Evolutionary conservation across 2,329 filamentous ascomycete genomes (phyloP), one percentile per base, ranked within the genome.

Genomic region (Scopulariopsis brevicaulis): DNA sequence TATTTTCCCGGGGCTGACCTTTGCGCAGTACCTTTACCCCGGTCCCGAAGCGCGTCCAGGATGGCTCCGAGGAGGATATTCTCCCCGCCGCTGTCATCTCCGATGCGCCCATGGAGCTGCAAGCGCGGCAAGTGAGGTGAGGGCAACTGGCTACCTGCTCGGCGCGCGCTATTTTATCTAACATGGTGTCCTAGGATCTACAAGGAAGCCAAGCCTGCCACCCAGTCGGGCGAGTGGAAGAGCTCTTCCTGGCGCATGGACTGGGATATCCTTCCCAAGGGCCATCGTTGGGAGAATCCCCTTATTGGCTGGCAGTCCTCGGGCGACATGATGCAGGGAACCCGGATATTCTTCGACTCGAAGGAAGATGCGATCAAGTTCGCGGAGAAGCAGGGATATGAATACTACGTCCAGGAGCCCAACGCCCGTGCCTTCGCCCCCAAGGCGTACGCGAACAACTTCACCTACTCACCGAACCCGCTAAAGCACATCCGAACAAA

Each of bases 301-400:
- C 75, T 99, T 71, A 99, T 99, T 84, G 94, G 94, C 61, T 99
- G 95, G 95, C 92, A 96, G 71, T 97, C 93, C 25, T 95, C 91
- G 20, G 93, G 82, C 58, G 94, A 99, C 73, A 84, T 84, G 69
- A 94, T 99, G 90, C 92, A 99, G 73, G 93, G 91, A 68, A 96
- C 91, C 54, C 83, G 91, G 70, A 74, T 99, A 66, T 86, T 86
- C 73, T 99, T 99, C 81, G 89, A 89, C 73, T 81, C 79, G 66
- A 97, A 96, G 79, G 91, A 97, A 71, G 93, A 96, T 65, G 94
- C 94, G 63, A 93, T 99, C 67, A 77, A 80, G 60, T 99, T 99
- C 69, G 94, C 95, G 25, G 89, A 97, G 77, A 99, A 97, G 82
- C 94, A 99, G 74, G 94, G 95, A 40, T 99, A 99, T 71, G 93